phyloP scores from a whole-genome alignment of 208 protist genomes.

The Leishmania mexicana region DNA sequence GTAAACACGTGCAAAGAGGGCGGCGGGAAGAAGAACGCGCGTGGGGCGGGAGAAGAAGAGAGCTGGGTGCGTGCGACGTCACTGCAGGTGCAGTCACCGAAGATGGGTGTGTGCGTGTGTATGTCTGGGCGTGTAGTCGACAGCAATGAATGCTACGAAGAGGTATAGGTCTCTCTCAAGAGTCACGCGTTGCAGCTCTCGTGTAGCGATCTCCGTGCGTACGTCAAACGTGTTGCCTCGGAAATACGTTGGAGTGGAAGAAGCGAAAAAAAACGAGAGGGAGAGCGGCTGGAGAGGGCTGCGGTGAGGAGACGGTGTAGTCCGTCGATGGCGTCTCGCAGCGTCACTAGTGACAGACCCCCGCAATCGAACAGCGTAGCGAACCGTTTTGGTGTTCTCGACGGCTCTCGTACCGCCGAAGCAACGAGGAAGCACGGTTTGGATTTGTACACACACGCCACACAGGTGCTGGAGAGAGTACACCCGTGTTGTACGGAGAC shows the following conservation, averaged over 20 bases:
- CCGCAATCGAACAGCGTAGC: background rate
- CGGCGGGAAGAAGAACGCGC: background rate
- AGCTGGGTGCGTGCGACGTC: background rate
- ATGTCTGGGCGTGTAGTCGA: background rate
- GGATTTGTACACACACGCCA: background rate
- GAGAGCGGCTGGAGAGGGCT: background rate
- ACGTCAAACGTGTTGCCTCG: background rate
- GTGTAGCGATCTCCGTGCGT: background rate
- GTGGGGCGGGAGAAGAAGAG: background rate
- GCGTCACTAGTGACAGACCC: background rate
- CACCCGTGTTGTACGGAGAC: background rate
- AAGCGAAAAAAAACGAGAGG: background rate
- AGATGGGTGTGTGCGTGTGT: background rate
- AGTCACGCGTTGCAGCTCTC: background rate
- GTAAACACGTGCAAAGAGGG: background rate
- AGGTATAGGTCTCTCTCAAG: background rate
- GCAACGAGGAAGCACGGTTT: slow-evolving; percentile 7
- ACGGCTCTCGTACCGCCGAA: slow-evolving; percentile 9
- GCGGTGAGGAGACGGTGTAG: background rate
- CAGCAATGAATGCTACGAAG: background rate
- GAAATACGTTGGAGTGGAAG: slow-evolving; percentile 2
- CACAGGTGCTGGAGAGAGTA: background rate
- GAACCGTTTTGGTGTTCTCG: background rate
- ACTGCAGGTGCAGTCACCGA: background rate
- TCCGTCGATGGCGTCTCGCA: background rate